Percentiles rank a stretch among this genome's conserved stretches.
These are phyloP conservation scores for Pythium monospermum DNA, from an alignment of 352 stramenopile species.

Conservation along the genomic window DNA sequence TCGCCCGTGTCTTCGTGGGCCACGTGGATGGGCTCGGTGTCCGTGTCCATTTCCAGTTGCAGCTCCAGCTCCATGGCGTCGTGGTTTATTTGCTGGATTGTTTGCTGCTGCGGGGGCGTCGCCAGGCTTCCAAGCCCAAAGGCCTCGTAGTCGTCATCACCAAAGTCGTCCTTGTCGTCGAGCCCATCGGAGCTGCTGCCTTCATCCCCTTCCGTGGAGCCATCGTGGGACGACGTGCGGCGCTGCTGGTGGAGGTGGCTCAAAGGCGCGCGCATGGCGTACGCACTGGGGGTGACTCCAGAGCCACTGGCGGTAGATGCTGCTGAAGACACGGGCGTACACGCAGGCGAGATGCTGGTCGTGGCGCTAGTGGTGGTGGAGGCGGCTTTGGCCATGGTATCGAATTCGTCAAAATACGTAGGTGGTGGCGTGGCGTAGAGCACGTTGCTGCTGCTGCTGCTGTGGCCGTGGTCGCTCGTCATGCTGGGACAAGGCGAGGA, in stretches of 20 bases:
- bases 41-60: not conserved
- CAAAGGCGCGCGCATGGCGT: no score
- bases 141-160: no score
- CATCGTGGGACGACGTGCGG: constrained; percentile 29
- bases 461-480: constrained; percentile 10
- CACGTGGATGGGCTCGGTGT: constrained; percentile 5
- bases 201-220: constrained; percentile 31
- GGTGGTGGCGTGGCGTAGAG: no score
- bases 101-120: not conserved
- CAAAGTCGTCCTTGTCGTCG: constrained; percentile 10
- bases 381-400: constrained; percentile 33
- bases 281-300: no score
- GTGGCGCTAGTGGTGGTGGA: no score
- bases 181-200: constrained; percentile 10
- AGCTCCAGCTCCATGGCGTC: constrained; percentile 15
- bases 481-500: constrained; percentile 43
- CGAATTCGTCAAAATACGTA: constrained; percentile 22
- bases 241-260: no score
- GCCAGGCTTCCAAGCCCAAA: not conserved
- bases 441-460: no score
- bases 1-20: no score
- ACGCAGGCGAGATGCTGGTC: constrained; percentile 28
- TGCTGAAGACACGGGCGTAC: no score
- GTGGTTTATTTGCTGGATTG: no score
- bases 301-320: no score